These are phyloP conservation scores for Kondoa malvinella DNA, from an alignment of 768 basidiomycete genomes.

Conservation along the genomic window DNA sequence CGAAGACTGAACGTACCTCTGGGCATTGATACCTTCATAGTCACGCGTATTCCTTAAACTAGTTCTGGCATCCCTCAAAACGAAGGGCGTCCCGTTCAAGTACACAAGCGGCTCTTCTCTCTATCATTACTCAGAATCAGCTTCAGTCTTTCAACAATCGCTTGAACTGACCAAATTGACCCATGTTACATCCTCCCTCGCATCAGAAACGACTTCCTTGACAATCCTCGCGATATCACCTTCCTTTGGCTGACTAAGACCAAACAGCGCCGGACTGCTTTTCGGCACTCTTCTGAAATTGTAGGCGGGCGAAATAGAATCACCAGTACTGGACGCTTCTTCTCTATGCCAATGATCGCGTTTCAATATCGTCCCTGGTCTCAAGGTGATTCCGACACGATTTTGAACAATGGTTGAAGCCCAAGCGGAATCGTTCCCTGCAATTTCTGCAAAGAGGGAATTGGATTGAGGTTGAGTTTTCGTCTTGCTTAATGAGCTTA, in stretches of 20 bases:
- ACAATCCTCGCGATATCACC: slow-evolving; percentile 65
- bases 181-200: slow-evolving; percentile 64
- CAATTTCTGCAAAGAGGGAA: slow-evolving; percentile 39
- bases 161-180: slow-evolving; percentile 73
- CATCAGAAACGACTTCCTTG: slow-evolving; percentile 43
- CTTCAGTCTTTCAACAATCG: too few relatives aligned
- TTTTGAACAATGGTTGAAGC: slow-evolving; percentile 86
- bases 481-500: slow-evolving; percentile 60
- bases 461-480: slow-evolving; percentile 32
- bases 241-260: slow-evolving; percentile 77
- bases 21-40: slow-evolving; percentile 1
- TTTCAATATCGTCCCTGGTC: slow-evolving; percentile 57
- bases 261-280: slow-evolving; percentile 53
- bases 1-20: background rate
- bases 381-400: slow-evolving; percentile 80
- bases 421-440: slow-evolving; percentile 73
- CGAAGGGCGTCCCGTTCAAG: slow-evolving; percentile 83
- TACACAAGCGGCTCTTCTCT: slow-evolving; percentile 52
- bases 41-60: slow-evolving; percentile 65
- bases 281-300: slow-evolving; percentile 75
- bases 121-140: too few relatives aligned
- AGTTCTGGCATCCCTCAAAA: slow-evolving; percentile 52
- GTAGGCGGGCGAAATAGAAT: slow-evolving; percentile 70
- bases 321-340: background rate
- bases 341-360: slow-evolving; percentile 32